Evolutionary conservation across 139 green algal genomes (phyloP).

Genomic region (Monoraphidium neglectum): DNA sequence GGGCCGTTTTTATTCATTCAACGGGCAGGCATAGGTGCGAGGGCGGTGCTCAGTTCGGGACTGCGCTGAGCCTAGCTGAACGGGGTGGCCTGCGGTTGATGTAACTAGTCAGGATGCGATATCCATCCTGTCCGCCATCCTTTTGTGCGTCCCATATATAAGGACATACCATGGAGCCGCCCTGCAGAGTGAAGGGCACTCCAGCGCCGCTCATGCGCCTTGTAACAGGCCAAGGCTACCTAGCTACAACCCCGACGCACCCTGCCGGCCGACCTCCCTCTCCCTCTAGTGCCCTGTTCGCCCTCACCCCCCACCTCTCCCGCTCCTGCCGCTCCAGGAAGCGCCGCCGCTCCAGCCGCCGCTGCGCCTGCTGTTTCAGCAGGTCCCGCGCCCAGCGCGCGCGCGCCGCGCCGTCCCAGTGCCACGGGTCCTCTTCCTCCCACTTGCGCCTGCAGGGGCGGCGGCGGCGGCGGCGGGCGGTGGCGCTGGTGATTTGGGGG

Average conservation of each 20-base stretch:
- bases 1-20: too few species aligned
- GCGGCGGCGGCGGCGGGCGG: too few species aligned
- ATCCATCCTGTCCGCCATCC: too few species aligned
- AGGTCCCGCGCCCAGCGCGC: constrained; percentile 33
- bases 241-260: not conserved
- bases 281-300: too few species aligned
- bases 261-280: not conserved
- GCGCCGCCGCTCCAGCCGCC: not conserved
- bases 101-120: too few species aligned
- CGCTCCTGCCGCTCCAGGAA: constrained; percentile 3
- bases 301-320: not conserved
- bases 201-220: not conserved
- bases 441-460: too few species aligned
- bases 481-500: too few species aligned
- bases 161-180: not conserved
- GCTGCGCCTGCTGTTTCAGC: constrained; percentile 21
- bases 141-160: not conserved
- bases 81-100: too few species aligned
- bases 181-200: not conserved
- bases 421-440: constrained; percentile 64
- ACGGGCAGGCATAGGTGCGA: too few species aligned
- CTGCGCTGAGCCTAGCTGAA: too few species aligned
- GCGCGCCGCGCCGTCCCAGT: constrained; percentile 57
- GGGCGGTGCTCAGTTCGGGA: too few species aligned
- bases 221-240: not conserved